Evolutionary conservation across 2,329 filamentous ascomycete genomes (phyloP).

Genomic region (Curvularia verruculosa): DNA sequence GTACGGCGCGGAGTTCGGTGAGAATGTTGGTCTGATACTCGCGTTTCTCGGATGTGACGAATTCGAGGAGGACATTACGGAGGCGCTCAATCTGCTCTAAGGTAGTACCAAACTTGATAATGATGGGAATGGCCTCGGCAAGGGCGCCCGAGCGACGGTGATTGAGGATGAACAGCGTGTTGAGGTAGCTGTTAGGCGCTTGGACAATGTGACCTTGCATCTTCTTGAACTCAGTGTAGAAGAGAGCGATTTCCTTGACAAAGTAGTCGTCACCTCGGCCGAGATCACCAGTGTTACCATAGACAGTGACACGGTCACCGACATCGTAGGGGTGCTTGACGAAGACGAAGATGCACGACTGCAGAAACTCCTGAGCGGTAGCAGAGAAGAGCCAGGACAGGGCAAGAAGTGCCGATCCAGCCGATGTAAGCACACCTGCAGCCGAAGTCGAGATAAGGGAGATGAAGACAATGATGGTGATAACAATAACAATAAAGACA

Average conservation of each 20-base stretch:
- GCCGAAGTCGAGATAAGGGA: slow-evolving; percentile 88
- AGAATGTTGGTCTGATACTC: slow-evolving; percentile 88
- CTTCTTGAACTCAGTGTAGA: slow-evolving; percentile 98
- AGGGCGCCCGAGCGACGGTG: slow-evolving; percentile 87
- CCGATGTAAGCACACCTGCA: slow-evolving; percentile 87
- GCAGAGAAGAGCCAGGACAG: slow-evolving; percentile 91
- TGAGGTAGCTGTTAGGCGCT: slow-evolving; percentile 91
- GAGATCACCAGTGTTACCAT: slow-evolving; percentile 82
- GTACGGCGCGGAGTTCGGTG: slow-evolving; percentile 79
- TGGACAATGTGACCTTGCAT: slow-evolving; percentile 97
- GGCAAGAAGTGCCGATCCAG: slow-evolving; percentile 84
- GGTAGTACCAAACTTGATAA: slow-evolving; percentile 87
- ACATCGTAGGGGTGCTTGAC: slow-evolving; percentile 98
- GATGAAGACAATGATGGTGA: slow-evolving; percentile 84
- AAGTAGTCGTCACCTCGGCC: slow-evolving; percentile 91
- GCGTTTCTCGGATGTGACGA: slow-evolving; percentile 82
- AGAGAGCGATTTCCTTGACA: slow-evolving; percentile 88
- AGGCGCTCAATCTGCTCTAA: slow-evolving; percentile 82
- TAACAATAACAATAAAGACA: slow-evolving; percentile 80
- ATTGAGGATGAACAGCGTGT: slow-evolving; percentile 92
- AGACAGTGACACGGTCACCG: slow-evolving; percentile 88
- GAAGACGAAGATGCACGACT: slow-evolving; percentile 94
- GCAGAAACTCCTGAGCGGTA: slow-evolving; percentile 91
- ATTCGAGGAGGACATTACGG: slow-evolving; percentile 79
- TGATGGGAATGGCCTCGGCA: slow-evolving; percentile 82